Evolutionary conservation across 225 moss, liverwort and hornwort genomes (phyloP), one percentile per base, ranked within the genome.

Genomic region (Sphagnum contortum): DNA sequence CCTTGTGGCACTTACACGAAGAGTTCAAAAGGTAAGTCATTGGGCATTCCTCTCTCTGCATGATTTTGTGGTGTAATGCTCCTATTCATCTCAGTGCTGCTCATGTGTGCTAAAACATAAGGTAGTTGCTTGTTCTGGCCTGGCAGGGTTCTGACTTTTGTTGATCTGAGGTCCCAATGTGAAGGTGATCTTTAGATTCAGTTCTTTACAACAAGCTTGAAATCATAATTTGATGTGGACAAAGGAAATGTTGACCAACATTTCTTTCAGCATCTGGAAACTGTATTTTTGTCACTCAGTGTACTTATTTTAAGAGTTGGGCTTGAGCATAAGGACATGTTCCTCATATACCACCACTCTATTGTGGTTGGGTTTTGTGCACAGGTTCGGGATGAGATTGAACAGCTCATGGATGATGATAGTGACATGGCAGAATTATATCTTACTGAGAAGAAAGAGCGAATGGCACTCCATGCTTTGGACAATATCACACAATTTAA

Each of bases 351-450:
- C 29, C 29, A 29, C 29, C 29, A 29, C 29, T 29, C 29, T 29
- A 29, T 66, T 11, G 8, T 6, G 3, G 13, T 8, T 44, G 53
- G 45, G 2, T 45, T 47, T 3, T 3, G 3, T 46, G 5, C 49
- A 50, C 79, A 87, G 87, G 87, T 87, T 57, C 80, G 87, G 69
- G 87, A 87, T 69, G 98, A 99, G 80, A 88, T 99, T 50, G 98
- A 99, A 72, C 98, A 99, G 68, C 67, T 99, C 13, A 99, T 99
- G 98, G 98, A 99, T 50, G 98, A 99, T 57, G 98, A 99, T 72
- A 86, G 93, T 45, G 98, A 99, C 69, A 99, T 99, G 98, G 89
- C 93, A 55, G 98, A 93, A 55, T 93, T 99, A 93, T 99, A 99
- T 69, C 61, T 99, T 48, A 99, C 93, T 48, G 80, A 78, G 63